Evolutionary conservation across 2,329 filamentous ascomycete genomes (phyloP).

Genomic region (Trichoderma citrinoviride): DNA sequence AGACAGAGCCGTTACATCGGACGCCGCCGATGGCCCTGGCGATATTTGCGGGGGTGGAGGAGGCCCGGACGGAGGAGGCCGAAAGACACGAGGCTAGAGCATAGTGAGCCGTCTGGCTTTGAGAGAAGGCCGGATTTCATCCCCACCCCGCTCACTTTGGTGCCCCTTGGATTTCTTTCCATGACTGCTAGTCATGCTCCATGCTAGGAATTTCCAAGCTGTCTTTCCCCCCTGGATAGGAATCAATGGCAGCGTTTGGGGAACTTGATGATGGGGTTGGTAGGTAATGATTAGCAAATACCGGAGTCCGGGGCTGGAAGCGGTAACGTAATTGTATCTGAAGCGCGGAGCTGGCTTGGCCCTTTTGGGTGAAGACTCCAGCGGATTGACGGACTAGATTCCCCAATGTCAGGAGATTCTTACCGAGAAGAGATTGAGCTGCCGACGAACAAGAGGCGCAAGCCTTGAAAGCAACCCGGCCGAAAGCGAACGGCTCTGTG

Average conservation of each 20-base stretch:
- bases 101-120: not conserved
- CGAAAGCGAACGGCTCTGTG: not conserved
- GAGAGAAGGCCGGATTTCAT: not conserved
- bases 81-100: constrained; percentile 1
- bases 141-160: not conserved
- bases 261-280: not conserved
- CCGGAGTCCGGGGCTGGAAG: not conserved
- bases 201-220: not conserved
- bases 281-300: constrained; percentile 20
- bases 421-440: not conserved
- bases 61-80: constrained; percentile 17
- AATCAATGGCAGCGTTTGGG: not conserved
- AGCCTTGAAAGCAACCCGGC: not conserved
- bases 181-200: not conserved
- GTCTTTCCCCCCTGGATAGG: not conserved
- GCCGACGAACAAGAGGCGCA: not conserved
- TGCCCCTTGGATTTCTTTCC: not conserved
- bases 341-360: constrained; percentile 16
- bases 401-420: not conserved
- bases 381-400: constrained; percentile 5
- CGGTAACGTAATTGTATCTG: constrained; percentile 14
- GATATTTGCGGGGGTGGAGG: constrained; percentile 20
- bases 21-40: constrained; percentile 16
- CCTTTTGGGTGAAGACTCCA: not conserved
- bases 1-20: constrained; percentile 13